These are phyloP conservation scores for Phytophthora hybrid DNA, from an alignment of 352 stramenopile genomes.

Conservation along the genomic window DNA sequence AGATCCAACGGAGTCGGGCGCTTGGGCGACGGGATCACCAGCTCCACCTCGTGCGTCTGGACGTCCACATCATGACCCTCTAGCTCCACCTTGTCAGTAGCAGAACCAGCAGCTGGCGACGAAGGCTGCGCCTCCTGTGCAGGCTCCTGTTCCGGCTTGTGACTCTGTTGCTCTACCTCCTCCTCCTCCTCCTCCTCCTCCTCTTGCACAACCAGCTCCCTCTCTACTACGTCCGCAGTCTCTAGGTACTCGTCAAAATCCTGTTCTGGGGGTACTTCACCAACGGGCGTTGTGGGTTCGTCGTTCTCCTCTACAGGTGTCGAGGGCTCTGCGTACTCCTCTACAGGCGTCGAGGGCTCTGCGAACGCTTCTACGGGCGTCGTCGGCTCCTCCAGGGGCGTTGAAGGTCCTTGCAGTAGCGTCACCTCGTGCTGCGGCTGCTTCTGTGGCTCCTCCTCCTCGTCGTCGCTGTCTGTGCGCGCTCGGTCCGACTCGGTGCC, in stretches of 20 bases:
- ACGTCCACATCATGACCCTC: constrained; percentile 21
- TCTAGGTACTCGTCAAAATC: constrained; percentile 22
- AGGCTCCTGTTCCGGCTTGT: constrained; percentile 7
- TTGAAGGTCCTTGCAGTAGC: not conserved
- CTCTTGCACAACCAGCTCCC: constrained; percentile 10
- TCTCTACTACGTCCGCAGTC: not conserved
- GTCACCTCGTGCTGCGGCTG: constrained; percentile 3
- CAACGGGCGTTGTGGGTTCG: constrained; percentile 7
- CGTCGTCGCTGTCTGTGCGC: constrained; percentile 44
- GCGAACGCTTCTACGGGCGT: constrained; percentile 5
- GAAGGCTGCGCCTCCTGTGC: constrained; percentile 4
- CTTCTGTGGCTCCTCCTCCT: constrained; percentile 28
- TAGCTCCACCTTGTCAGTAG: constrained; percentile 5
- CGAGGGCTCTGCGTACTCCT: constrained; percentile 15
- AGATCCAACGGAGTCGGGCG: constrained; percentile 34
- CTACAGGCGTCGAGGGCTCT: constrained; percentile 2
- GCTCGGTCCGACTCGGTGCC: constrained; percentile 41
- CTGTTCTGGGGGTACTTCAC: constrained; percentile 19
- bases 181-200: too few relatives aligned
- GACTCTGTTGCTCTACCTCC: not conserved
- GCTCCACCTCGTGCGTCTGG: constrained; percentile 24
- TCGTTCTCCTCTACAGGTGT: constrained; percentile 23
- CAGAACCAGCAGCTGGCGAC: not conserved
- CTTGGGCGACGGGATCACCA: constrained; percentile 39
- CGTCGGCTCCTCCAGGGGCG: constrained; percentile 10